These are phyloP conservation scores for Pulicaria dysenterica DNA, from an alignment of 129 eudicot species.

Conservation along the genomic window DNA sequence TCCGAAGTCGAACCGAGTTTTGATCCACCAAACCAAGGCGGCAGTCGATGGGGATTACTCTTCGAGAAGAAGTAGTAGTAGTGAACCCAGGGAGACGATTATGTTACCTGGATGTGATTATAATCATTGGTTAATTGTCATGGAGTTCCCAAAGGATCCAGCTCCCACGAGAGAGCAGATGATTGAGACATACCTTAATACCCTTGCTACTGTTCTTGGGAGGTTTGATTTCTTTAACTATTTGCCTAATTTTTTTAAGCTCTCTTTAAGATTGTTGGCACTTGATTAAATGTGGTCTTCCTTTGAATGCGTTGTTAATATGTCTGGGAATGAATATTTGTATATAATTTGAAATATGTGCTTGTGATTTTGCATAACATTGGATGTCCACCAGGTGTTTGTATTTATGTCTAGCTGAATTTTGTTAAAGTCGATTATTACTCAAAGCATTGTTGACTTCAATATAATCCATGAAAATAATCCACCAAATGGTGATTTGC, in stretches of 20 bases:
- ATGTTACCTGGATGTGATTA: conserved; percentile 98
- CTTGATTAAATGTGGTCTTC: not conserved
- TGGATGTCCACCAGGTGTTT: conserved; percentile 22
- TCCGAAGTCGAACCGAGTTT: conserved; percentile 24
- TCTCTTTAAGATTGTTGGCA: not conserved
- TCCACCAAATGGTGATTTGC: too few species aligned
- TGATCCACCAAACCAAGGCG: conserved; percentile 40
- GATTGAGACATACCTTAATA: conserved; percentile 90
- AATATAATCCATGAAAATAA: too few species aligned
- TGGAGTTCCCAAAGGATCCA: conserved; percentile 96
- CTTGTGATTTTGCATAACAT: not conserved
- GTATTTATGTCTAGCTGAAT: not conserved
- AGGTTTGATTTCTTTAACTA: conserved; percentile 42
- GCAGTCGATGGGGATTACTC: conserved; percentile 61
- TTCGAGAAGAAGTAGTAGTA: conserved; percentile 55
- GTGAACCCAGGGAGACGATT: conserved; percentile 85
- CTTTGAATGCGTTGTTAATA: not conserved
- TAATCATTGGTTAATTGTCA: conserved; percentile 91
- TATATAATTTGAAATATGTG: not conserved
- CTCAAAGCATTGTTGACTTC: not conserved
- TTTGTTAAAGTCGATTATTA: not conserved
- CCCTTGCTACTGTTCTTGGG: conserved; percentile 92
- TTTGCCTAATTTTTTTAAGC: not conserved
- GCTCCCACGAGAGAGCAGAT: conserved; percentile 86
- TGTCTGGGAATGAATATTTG: not conserved